A percentile compares a stretch with the other conserved stretches of the same genome.
These are phyloP conservation scores for Aspergillus biplanus DNA, from an alignment of 495 filamentous ascomycete species.

Conservation along the genomic window DNA sequence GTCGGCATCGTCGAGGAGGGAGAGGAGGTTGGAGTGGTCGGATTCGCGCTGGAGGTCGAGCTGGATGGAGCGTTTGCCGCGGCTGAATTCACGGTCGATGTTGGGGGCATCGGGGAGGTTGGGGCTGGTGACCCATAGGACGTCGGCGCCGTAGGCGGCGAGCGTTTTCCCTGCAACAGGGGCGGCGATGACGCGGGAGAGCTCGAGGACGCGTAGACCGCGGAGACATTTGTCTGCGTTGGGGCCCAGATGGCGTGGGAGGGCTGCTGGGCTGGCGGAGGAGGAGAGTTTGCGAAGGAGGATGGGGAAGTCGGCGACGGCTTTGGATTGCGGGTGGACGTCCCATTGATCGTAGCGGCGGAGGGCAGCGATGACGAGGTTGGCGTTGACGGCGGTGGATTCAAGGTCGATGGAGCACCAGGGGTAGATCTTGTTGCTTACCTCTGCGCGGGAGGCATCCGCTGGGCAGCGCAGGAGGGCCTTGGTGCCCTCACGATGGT, in stretches of 20 bases:
- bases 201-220: slow-evolving; percentile 54
- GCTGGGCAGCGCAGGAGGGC: slow-evolving; percentile 36
- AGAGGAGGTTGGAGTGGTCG: slow-evolving; percentile 48
- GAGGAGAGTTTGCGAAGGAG: slow-evolving; percentile 38
- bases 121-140: slow-evolving; percentile 65
- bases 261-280: slow-evolving; percentile 32
- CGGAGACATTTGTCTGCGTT: slow-evolving; percentile 26
- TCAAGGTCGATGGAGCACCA: slow-evolving; percentile 47
- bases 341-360: slow-evolving; percentile 47
- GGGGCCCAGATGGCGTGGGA: slow-evolving; percentile 10
- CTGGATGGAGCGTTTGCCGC: slow-evolving; percentile 56
- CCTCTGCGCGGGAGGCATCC: slow-evolving; percentile 33
- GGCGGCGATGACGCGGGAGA: slow-evolving; percentile 56
- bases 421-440: slow-evolving; percentile 30
- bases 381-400: slow-evolving; percentile 27
- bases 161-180: slow-evolving; percentile 60
- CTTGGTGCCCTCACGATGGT: slow-evolving; percentile 42
- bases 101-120: slow-evolving; percentile 64
- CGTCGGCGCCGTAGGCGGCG: slow-evolving; percentile 61
- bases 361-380: slow-evolving; percentile 43
- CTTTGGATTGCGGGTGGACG: slow-evolving; percentile 38
- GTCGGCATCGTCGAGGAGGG: slow-evolving; percentile 51
- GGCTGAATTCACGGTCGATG: slow-evolving; percentile 69
- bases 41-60: slow-evolving; percentile 53
- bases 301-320: slow-evolving; percentile 44